A percentile compares a stretch with the other conserved stretches of the same genome.
Evolutionary conservation across 2,329 filamentous ascomycete genomes (phyloP).

Genomic region (Trichoderma lentiforme): DNA sequence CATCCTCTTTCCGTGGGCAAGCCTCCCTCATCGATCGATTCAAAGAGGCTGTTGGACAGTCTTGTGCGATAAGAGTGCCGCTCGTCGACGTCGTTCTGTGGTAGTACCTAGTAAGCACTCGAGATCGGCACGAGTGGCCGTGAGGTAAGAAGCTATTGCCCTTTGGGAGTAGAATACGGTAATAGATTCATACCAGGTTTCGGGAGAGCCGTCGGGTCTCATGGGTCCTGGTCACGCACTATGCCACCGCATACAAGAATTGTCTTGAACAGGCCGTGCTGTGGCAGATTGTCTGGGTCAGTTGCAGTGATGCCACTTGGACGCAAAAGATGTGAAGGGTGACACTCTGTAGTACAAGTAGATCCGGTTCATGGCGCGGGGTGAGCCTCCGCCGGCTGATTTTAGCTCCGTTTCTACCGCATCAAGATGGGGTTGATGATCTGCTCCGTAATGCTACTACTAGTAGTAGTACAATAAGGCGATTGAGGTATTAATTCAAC

Average conservation of each 20-base stretch:
- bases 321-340: neutral
- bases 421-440: neutral
- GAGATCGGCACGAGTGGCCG: neutral
- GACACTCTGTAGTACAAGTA: neutral
- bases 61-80: neutral
- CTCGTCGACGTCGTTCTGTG: neutral
- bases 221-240: neutral
- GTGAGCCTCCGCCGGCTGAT: neutral
- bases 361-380: constrained; percentile 9
- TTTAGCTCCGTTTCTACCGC: neutral
- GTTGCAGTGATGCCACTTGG: neutral
- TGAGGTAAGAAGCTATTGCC: neutral
- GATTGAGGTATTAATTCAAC: neutral
- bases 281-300: neutral
- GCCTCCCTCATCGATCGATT: neutral
- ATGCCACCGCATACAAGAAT: neutral
- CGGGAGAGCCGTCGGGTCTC: neutral
- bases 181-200: neutral
- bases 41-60: neutral
- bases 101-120: neutral
- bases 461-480: neutral
- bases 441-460: neutral
- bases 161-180: neutral
- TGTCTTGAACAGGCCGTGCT: neutral
- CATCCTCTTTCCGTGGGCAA: neutral